These are phyloP conservation scores for Ramaria rubella DNA, from an alignment of 768 basidiomycete genomes.

Conservation along the genomic window DNA sequence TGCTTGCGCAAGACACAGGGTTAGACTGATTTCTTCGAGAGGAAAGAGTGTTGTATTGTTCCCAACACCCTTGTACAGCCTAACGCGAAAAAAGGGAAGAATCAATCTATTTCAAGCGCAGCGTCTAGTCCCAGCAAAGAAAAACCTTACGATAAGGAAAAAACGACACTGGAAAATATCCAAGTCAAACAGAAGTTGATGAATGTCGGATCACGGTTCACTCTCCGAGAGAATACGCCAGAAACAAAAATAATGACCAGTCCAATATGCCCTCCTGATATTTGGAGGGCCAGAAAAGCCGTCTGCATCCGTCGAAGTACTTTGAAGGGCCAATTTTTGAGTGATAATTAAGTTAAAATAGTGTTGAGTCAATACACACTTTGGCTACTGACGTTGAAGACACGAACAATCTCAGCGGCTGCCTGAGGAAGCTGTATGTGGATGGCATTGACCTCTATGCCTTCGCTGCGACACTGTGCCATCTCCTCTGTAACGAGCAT, in stretches of 20 bases:
- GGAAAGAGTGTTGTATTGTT: conserved; percentile 4
- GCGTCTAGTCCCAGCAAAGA: background rate
- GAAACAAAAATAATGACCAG: conserved; percentile 44
- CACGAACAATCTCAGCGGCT: background rate
- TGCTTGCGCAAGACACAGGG: conserved; percentile 45
- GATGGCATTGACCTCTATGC: background rate
- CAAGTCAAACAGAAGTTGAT: conserved; percentile 53
- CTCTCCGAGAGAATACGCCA: conserved; percentile 36
- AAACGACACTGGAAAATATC: conserved; percentile 48
- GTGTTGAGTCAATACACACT: too few species aligned
- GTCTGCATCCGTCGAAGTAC: conserved; percentile 12
- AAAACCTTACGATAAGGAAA: conserved; percentile 44
- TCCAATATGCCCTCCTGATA: conserved; percentile 47
- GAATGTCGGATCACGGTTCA: conserved; percentile 43
- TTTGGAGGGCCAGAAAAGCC: conserved; percentile 41
- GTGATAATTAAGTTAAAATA: too few species aligned
- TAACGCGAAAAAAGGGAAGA: background rate
- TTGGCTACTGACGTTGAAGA: background rate
- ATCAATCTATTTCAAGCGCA: background rate
- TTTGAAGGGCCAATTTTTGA: too few species aligned
- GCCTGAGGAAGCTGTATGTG: background rate
- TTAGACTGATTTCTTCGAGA: conserved; percentile 20
- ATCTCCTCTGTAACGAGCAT: background rate
- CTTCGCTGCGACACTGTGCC: background rate
- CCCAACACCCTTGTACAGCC: conserved; percentile 12